A percentile compares a stretch with the other conserved stretches of the same genome.
phyloP scores from a whole-genome alignment of 2,329 filamentous ascomycete species.

The Aspergillus sp. region DNA sequence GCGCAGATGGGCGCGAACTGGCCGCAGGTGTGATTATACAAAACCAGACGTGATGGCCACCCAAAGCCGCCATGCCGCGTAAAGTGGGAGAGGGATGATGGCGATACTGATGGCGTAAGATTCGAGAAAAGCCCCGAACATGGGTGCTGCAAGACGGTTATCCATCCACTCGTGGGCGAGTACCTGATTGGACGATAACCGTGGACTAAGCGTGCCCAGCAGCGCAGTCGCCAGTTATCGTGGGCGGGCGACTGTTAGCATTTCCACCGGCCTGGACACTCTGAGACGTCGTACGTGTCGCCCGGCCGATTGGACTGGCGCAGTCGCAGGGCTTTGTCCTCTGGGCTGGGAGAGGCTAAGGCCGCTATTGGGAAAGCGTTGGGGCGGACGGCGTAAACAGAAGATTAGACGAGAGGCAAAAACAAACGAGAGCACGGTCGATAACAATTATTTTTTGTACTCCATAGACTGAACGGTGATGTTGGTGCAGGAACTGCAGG shows the following conservation, averaged over 20 bases:
- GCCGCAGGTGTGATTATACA: constrained; percentile 39
- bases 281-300: constrained; percentile 1
- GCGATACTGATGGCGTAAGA: constrained; percentile 2
- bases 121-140: constrained; percentile 8
- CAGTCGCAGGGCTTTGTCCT: constrained; percentile 9
- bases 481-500: constrained; percentile 1
- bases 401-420: not conserved
- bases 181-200: constrained; percentile 12
- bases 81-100: not conserved
- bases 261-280: constrained; percentile 2
- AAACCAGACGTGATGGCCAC: constrained; percentile 8
- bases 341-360: constrained; percentile 5
- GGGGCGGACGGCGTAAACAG: not conserved
- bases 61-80: not conserved
- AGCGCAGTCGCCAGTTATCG: constrained; percentile 7
- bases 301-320: constrained; percentile 6
- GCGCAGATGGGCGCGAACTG: constrained; percentile 31
- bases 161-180: not conserved
- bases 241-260: not conserved
- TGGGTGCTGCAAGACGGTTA: not conserved
- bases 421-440: not conserved
- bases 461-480: not conserved
- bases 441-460: not conserved
- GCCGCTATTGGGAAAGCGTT: constrained; percentile 10
- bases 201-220: constrained; percentile 1